Conservation (phyloP, 768 basidiomycete species). For the Tulasnella sp. region DNA sequence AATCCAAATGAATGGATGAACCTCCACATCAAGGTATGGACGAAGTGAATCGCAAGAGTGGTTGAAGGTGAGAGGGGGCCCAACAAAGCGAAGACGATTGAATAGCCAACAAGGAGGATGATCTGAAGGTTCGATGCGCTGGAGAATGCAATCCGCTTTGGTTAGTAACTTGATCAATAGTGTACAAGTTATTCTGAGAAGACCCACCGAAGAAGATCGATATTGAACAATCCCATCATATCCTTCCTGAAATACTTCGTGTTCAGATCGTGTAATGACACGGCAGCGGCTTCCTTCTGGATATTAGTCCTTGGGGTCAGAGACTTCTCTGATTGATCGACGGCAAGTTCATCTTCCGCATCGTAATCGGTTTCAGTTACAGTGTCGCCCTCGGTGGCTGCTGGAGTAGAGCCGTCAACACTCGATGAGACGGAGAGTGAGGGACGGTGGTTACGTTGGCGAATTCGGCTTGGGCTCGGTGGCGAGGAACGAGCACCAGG, state of each 20-base stretch:
- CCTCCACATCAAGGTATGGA: conserved; percentile 78
- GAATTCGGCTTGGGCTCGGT: neutral
- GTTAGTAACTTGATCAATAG: conserved; percentile 20
- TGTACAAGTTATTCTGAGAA: neutral
- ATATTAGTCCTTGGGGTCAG: neutral
- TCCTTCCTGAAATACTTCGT: conserved; percentile 88
- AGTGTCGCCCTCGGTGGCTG: conserved; percentile 57
- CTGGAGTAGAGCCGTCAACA: conserved; percentile 37
- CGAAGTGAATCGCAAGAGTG: conserved; percentile 54
- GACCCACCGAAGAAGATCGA: conserved; percentile 68
- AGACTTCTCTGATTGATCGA: neutral
- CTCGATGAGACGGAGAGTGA: conserved; percentile 13
- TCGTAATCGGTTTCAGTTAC: conserved; percentile 51
- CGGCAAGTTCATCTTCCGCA: neutral
- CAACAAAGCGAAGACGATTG: conserved; percentile 37
- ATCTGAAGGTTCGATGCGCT: conserved; percentile 83
- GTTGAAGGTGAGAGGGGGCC: conserved; percentile 42
- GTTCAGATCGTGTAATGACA: conserved; percentile 78
- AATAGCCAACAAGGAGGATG: conserved; percentile 60
- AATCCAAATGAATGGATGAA: conserved; percentile 80
- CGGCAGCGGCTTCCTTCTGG: neutral
- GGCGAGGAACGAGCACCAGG: neutral
- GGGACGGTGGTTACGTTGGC: neutral
- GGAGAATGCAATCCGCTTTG: conserved; percentile 5
- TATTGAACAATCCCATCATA: conserved; percentile 61